Evolutionary conservation across 2,329 filamentous ascomycete genomes (phyloP), one percentile per base, ranked within the genome.

Genomic region (Cadophora sp.): DNA sequence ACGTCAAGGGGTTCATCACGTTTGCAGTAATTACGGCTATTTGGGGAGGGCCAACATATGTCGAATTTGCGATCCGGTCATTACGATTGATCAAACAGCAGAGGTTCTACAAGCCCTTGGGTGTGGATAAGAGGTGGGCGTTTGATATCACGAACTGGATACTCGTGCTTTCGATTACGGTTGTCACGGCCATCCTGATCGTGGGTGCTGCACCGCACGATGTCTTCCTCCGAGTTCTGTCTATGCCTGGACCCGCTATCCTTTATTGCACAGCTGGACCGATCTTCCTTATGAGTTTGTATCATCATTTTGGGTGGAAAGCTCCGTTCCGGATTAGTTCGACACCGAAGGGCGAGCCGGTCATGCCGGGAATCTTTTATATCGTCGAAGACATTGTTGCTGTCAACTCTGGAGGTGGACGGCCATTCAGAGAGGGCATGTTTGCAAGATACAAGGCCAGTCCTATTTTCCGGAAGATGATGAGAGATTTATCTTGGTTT

Each of bases 321-420:
- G 84, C 87, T 0, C 87, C 87, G 0, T 89, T 87, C 73, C 84
- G 87, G 55, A 87, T 91, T 68, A 89, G 87, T 62, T 90, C 88
- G 1, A 86, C 87, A 0, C 82, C 82, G 0, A 89, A 87, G 73
- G 88, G 88, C 20, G 82, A 82, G 18, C 79, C 80, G 75, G 85
- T 90, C 66, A 82, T 85, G 3, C 89, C 89, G 0, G 84, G 86
- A 2, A 82, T 86, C 1, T 89, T 89, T 71, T 89, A 89, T 59
- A 82, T 91, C 36, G 85, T 91, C 30, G 89, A 91, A 77, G 89
- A 91, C 72, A 83, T 90, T 27, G 83, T 90, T 16, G 88, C 87
- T 4, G 89, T 91, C 48, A 89, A 91, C 73, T 89, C 87, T 22
- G 84, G 83, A 3, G 88, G 86, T 11, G 85, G 85, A 0, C 81